Evolutionary conservation across 805 yeast species (phyloP), one percentile per base, ranked within the genome.

Genomic region (Kodamaea neixiangensis): DNA sequence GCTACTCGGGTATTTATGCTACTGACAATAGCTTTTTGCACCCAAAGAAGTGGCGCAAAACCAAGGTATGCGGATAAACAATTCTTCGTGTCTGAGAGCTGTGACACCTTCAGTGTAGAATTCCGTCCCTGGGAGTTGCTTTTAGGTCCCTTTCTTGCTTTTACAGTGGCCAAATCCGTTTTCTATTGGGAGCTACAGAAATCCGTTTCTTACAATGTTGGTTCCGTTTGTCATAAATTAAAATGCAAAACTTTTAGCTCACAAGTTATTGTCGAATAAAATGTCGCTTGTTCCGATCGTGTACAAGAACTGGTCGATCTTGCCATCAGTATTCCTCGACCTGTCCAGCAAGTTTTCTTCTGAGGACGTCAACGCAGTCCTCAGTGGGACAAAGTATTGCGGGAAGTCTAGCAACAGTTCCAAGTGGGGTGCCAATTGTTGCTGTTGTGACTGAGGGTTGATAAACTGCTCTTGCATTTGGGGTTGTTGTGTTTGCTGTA

Each of bases 231-330:
- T 42, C 34, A 42, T 42, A 22, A 42, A 42, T 42, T n/a, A 42
- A 42, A 37, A 37, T 37, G 41, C 41, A 37, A 37, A 15, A 37
- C 41, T 37, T 37, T 37, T 37, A 34, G 38, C 39, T 50, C n/a
- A 54, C 31, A 52, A 41, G 39, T 54, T 52, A 34, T 47, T 48
- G 40, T 46, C 54, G 37, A 51, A 56, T 42, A 54, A 47, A 17
- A 58, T 56, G 34, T 58, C 62, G 44, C 53, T 60, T 18, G 58
- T 44, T 7, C 59, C 61, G 15, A 52, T 53, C 46, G 51, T 58
- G 43, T 57, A 58, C 61, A 58, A 51, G 37, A 49, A 50, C 21
- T 53, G 54, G 34, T 58, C 60, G 22, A 48, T 47, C 19, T 49
- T 49, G 18, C 51, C 50, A 10, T 44, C 53, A 14, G 39, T 34